Evolutionary conservation across 2,329 filamentous ascomycete genomes (phyloP).

Genomic region (Paramyrothecium roridum): DNA sequence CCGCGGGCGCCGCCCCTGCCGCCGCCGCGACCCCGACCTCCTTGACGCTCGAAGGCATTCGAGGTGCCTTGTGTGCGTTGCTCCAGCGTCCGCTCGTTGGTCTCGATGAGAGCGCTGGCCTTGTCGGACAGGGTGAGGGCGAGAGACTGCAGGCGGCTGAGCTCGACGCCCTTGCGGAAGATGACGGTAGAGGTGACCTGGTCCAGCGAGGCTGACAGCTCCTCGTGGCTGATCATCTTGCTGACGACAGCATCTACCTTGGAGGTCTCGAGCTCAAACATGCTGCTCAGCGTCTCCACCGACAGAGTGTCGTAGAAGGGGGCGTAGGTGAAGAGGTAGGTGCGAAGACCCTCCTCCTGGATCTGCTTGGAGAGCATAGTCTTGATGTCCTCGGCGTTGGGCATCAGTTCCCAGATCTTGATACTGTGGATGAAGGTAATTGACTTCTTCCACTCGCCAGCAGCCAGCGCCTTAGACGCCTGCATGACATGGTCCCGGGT

Average conservation of each 20-base stretch:
- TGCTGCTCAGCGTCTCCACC: slow-evolving; percentile 76
- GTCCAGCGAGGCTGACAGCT: slow-evolving; percentile 92
- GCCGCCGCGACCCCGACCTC: slow-evolving; percentile 70
- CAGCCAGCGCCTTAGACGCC: slow-evolving; percentile 92
- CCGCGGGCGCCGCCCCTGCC: slow-evolving; percentile 59
- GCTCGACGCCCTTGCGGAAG: slow-evolving; percentile 98
- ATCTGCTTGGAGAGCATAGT: slow-evolving; percentile 96
- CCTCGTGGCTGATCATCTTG: slow-evolving; percentile 99
- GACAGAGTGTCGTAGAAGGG: slow-evolving; percentile 98
- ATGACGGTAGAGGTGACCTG: slow-evolving; percentile 97
- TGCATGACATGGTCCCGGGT: slow-evolving; percentile 99
- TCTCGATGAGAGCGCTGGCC: slow-evolving; percentile 92
- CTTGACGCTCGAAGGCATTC: slow-evolving; percentile 92
- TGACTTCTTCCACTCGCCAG: slow-evolving; percentile 98
- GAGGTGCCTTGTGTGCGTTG: slow-evolving; percentile 94
- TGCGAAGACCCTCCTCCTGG: slow-evolving; percentile 95
- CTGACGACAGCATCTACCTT: slow-evolving; percentile 95
- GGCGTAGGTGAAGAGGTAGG: slow-evolving; percentile 98
- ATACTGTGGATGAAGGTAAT: slow-evolving; percentile 92
- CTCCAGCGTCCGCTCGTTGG: slow-evolving; percentile 95
- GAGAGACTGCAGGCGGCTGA: slow-evolving; percentile 91
- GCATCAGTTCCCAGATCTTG: slow-evolving; percentile 99
- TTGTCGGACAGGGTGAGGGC: slow-evolving; percentile 94
- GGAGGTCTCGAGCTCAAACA: slow-evolving; percentile 91
- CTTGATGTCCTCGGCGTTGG: slow-evolving; percentile 90